Percentiles rank a stretch among this genome's conserved stretches.
phyloP scores from a whole-genome alignment of 371 early-diverging fungal genomes.

The Zychaea mexicana region DNA sequence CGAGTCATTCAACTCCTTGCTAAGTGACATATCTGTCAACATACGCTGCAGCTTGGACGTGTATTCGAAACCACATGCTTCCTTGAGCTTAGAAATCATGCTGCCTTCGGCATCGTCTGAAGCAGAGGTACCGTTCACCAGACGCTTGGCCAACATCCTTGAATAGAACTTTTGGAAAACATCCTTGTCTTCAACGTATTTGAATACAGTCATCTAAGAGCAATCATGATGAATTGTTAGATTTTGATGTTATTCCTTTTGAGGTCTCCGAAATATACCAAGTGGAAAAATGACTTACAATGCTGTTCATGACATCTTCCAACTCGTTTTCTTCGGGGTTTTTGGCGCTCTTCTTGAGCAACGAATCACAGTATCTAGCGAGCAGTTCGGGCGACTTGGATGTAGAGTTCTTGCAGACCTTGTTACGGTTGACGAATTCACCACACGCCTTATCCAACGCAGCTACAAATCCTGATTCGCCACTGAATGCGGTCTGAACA shows the following conservation, averaged over 20 bases:
- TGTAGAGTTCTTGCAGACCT: constrained; percentile 71
- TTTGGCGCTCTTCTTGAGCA: constrained; percentile 85
- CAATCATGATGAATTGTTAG: not conserved
- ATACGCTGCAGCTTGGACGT: constrained; percentile 88
- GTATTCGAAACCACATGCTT: constrained; percentile 87
- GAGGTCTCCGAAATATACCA: not conserved
- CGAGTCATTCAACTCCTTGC: constrained; percentile 67
- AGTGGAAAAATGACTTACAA: constrained; percentile 56
- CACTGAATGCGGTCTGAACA: constrained; percentile 74
- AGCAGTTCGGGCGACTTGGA: constrained; percentile 82
- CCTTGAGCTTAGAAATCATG: constrained; percentile 72
- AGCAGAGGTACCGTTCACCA: constrained; percentile 73
- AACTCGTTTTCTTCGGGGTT: constrained; percentile 83
- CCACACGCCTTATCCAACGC: constrained; percentile 92
- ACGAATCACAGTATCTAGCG: constrained; percentile 82
- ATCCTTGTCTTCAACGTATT: constrained; percentile 90
- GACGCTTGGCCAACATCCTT: constrained; percentile 75
- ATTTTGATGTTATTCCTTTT: not conserved
- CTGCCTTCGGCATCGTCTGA: constrained; percentile 77
- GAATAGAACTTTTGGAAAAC: constrained; percentile 89
- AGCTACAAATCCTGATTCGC: constrained; percentile 89
- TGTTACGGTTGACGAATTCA: constrained; percentile 91
- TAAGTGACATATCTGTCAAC: constrained; percentile 87
- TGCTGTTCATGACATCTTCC: constrained; percentile 84
- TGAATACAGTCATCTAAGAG: constrained; percentile 73